Evolutionary conservation across 192 early-diverging fungal genomes (phyloP).

Genomic region (Chytriomyces sp.): DNA sequence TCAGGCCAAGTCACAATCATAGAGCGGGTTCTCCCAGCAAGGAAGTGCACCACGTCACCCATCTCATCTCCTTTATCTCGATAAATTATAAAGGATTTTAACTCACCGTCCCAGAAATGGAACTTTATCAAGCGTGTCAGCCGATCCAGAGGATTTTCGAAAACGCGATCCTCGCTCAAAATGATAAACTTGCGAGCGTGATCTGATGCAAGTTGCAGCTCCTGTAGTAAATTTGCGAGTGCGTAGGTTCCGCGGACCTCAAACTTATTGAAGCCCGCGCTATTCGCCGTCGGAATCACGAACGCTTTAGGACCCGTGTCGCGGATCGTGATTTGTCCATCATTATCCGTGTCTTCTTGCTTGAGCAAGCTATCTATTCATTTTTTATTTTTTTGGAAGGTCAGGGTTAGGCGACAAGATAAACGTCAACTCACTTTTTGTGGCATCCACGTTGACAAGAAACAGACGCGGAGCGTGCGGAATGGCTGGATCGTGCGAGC

Average conservation of each 20-base stretch:
- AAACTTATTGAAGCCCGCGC: slow-evolving; percentile 82
- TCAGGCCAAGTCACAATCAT: no score
- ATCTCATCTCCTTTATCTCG: no score
- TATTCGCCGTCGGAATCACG: slow-evolving; percentile 80
- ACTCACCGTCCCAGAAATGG: slow-evolving; percentile 98
- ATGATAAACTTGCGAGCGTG: slow-evolving; percentile 85
- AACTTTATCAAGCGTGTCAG: slow-evolving; percentile 87
- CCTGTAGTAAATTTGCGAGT: slow-evolving; percentile 93
- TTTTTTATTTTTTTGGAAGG: not conserved
- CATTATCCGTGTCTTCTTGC: slow-evolving; percentile 95
- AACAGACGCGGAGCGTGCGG: slow-evolving; percentile 66
- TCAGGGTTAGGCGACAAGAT: not conserved
- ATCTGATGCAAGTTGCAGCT: slow-evolving; percentile 88
- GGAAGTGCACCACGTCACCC: no score
- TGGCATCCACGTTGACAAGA: slow-evolving; percentile 83
- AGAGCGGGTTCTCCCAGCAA: no score
- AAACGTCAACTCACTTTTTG: slow-evolving; percentile 55
- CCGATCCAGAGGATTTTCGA: slow-evolving; percentile 92
- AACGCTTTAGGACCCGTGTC: slow-evolving; percentile 91
- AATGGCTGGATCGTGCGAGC: slow-evolving; percentile 49
- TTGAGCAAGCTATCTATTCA: slow-evolving; percentile 61
- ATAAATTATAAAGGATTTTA: no score
- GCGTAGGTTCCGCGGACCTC: slow-evolving; percentile 94
- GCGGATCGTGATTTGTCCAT: slow-evolving; percentile 92
- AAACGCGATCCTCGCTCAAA: slow-evolving; percentile 84